Evolutionary conservation across 2,329 filamentous ascomycete species (phyloP).

Genomic region (Penicillium sp.): DNA sequence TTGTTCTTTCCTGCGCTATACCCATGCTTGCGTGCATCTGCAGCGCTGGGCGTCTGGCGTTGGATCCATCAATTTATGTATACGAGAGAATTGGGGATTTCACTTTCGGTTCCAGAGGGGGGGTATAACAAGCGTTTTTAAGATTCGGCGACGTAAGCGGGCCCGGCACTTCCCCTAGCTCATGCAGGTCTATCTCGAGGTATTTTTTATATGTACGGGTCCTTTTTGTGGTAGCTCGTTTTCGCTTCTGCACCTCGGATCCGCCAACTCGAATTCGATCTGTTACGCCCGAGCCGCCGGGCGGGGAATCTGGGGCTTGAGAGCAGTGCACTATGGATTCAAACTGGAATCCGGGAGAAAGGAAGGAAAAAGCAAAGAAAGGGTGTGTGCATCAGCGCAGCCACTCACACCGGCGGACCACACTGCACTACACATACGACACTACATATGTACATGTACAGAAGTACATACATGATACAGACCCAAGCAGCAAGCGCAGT

Average conservation of each 20-base stretch:
- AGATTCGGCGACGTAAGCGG: slow-evolving; percentile 3
- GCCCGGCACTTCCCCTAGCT: neutral
- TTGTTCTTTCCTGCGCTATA: slow-evolving; percentile 16
- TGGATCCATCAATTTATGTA: slow-evolving; percentile 4
- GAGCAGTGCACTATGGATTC: too few relatives aligned
- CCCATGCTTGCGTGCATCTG: slow-evolving; percentile 19
- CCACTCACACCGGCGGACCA: too few relatives aligned
- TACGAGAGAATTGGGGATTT: neutral
- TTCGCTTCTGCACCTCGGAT: too few relatives aligned
- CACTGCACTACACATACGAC: too few relatives aligned
- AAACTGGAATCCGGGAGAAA: too few relatives aligned
- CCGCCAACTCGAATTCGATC: slow-evolving; percentile 11
- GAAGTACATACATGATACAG: too few relatives aligned
- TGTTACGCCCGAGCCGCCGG: slow-evolving; percentile 12
- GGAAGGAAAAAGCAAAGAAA: too few relatives aligned
- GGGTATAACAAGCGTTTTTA: slow-evolving; percentile 7
- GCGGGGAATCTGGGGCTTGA: too few relatives aligned
- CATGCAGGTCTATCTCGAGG: neutral
- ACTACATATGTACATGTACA: too few relatives aligned
- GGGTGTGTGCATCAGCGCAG: too few relatives aligned
- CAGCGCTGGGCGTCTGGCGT: slow-evolving; percentile 19
- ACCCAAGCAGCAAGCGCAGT: too few relatives aligned
- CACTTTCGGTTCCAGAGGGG: neutral
- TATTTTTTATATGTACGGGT: neutral
- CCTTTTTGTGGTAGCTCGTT: neutral